Conservation (phyloP, 164 flowering plant species). For the Akebia trifoliata region DNA sequence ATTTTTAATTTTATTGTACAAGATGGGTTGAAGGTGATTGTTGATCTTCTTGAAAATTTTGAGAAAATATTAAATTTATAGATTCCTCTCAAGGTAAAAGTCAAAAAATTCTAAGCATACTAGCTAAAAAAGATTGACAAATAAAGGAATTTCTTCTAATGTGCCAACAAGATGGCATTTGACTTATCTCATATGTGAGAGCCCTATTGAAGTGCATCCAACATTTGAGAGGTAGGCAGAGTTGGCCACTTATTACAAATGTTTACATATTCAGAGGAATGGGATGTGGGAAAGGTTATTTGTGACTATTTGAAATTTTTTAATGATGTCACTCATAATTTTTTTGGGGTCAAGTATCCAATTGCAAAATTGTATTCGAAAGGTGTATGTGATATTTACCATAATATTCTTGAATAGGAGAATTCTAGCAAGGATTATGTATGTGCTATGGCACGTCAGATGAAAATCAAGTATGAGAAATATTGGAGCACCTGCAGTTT, state of each 20-base stretch:
- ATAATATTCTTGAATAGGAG: neutral
- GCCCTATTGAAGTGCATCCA: neutral
- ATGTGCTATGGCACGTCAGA: neutral
- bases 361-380: neutral
- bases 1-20: neutral
- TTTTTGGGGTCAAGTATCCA: neutral
- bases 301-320: no score
- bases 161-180: neutral
- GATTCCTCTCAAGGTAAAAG: neutral
- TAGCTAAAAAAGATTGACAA: neutral
- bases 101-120: neutral
- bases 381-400: neutral
- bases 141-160: neutral
- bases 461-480: neutral
- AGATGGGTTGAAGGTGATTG: neutral
- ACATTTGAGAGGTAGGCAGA: neutral
- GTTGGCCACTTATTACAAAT: neutral
- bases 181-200: neutral
- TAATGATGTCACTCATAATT: neutral
- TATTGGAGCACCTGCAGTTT: conserved; percentile 1
- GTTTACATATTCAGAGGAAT: neutral
- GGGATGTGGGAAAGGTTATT: neutral
- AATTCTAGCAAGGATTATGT: neutral
- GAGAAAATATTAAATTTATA: neutral
- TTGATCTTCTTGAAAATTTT: neutral